Evolutionary conservation across 2,329 filamentous ascomycete species (phyloP), one percentile per base, ranked within the genome.

Genomic region (Volutella citrinella): DNA sequence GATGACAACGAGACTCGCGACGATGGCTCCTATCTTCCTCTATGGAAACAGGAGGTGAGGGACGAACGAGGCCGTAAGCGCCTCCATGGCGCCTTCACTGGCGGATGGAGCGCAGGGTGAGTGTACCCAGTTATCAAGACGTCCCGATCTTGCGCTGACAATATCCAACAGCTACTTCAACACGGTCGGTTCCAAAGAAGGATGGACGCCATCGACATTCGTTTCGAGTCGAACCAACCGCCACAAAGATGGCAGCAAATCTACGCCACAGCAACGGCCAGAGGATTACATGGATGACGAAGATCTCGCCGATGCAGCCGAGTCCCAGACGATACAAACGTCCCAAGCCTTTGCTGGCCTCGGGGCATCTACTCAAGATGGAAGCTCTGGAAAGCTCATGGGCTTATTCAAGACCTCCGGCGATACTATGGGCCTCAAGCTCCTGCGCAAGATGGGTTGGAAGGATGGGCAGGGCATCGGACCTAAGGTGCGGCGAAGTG

Each of bases 281-380:
- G 89, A 97, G 60, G 90, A 97, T 56, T 97, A 90, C 51, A 98
- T 98, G 93, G 93, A 98, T 53, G 91, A 95, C 25, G 93, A 98
- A 59, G 93, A 98, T 61, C 69, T 95, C 20, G 86, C 84, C 7
- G 89, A 95, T 57, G 85, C 83, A 1, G 87, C 85, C 38, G 89
- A 95, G 61, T 74, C 84, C 4, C 78, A 82, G 51, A 76, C 76
- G 41, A 65, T 96, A 20, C 77, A 91, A 51, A 94, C 86, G 0
- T 72, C 79, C 0, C 72, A 80, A 33, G 76, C 74, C 0, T 96
- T 93, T 59, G 76, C 85, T 1, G 87, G 84, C 0, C 69, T 96
- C 19, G 90, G 89, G 3, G 74, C 76, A 19, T 82, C 80, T 1
- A 70, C 72, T 19, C 66, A 78, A 20, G 76, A 82, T 51, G 51